Base-by-base conservation (phyloP, 805 yeast species). In the Ogataea paradorogensis region DNA sequence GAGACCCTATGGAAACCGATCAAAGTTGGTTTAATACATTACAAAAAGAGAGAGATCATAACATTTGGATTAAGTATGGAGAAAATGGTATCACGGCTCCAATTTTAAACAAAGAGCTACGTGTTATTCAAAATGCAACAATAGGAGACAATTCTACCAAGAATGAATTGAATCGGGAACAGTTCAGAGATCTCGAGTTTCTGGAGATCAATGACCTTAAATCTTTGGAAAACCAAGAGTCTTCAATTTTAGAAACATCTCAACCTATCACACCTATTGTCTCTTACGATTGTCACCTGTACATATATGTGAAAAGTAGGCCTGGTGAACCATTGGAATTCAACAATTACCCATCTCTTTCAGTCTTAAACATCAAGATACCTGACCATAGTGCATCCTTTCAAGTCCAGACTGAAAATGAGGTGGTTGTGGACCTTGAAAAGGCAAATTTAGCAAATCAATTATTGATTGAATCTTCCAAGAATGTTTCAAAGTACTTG, bases 151-250 rank as follows among this genome's bases (percentile, higher is more conserved):
- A 53, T 23, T 38, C 35, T 7, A 33, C 52, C 8, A 42, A 44
- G 15, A 30, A 33, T 3, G 21, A 36, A 8, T 33, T 59, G 11
- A 42, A 49, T 8, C 46, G 57, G 35, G 52, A 49, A 1, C 15
- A 51, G 14, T 59, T 61, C 37, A 59, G 62, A 42, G 51, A 59
- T 29, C 37, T 62, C 8, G 62, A 62, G 30, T 46, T 63, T 20
- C 29, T 58, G 15, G 66, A 62, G 35, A 51, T 63, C 32, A 32
- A 30, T 14, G 25, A 38, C 23, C 42, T 32, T 7, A 20, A 26
- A 22, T 8, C 10, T 8, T 16, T 38, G 23, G 31, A 27, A 4
- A 18, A 14, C 2, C 15, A 7, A 15, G 27, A 16, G 3, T 13
- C 28, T 9, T 15, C 16, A 8, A 30, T 30, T 27, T 26, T 35